phyloP scores from a whole-genome alignment of 495 filamentous ascomycete species.

The Parathielavia appendiculata region DNA sequence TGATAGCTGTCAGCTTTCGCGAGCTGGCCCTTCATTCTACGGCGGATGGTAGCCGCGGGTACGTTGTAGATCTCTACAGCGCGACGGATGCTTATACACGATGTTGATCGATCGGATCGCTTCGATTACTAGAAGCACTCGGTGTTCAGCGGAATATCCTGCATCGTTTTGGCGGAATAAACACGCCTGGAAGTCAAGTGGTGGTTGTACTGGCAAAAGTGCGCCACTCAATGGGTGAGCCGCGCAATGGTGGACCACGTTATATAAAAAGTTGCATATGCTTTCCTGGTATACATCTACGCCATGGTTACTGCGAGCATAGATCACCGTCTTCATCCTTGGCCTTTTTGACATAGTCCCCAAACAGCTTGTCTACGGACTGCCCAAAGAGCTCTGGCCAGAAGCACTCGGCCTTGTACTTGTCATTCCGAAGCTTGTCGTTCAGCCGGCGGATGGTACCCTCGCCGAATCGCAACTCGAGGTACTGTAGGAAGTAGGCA shows the following conservation, averaged over 20 bases:
- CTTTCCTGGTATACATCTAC: neutral
- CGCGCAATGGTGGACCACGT: neutral
- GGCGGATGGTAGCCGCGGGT: neutral
- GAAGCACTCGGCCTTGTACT: slow-evolving; percentile 58
- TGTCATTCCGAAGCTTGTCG: slow-evolving; percentile 54
- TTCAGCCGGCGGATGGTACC: slow-evolving; percentile 73
- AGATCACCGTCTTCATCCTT: slow-evolving; percentile 15
- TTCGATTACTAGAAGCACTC: slow-evolving; percentile 1
- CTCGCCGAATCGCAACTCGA: slow-evolving; percentile 58
- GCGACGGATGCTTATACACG: neutral
- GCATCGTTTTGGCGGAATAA: slow-evolving; percentile 4
- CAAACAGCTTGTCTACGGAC: slow-evolving; percentile 65
- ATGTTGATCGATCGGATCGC: neutral
- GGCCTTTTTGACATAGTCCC: slow-evolving; percentile 51
- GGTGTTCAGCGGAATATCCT: neutral
- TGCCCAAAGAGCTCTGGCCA: slow-evolving; percentile 67
- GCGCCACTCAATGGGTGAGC: neutral
- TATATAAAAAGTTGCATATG: neutral
- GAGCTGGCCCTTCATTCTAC: slow-evolving; percentile 5
- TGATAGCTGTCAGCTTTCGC: slow-evolving; percentile 3
- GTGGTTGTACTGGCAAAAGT: neutral
- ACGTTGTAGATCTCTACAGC: slow-evolving; percentile 1
- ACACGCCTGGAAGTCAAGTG: slow-evolving; percentile 1
- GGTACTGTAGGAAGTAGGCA: slow-evolving; percentile 81
- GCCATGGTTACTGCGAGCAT: neutral